Conservation (phyloP, 352 stramenopile species). For the Phytophthora multivora region DNA sequence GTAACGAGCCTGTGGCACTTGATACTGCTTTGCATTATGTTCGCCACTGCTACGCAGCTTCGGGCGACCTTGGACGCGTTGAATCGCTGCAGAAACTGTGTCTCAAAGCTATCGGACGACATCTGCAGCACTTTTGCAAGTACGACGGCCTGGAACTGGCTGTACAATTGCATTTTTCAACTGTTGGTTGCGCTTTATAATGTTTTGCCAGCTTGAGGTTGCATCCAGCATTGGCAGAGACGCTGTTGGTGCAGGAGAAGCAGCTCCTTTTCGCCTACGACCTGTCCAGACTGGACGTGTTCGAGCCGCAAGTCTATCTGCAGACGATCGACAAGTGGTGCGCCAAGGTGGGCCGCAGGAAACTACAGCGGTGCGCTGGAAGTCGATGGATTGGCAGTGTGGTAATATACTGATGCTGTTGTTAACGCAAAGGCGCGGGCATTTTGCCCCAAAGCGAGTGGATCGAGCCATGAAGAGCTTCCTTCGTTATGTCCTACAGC, state of each 20-base stretch:
- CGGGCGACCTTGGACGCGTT: slow-evolving; percentile 1
- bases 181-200: background rate
- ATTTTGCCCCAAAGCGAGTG: slow-evolving; percentile 7
- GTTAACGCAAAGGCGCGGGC: background rate
- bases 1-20: background rate
- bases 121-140: slow-evolving; percentile 42
- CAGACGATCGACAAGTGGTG: slow-evolving; percentile 22
- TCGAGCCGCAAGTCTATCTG: slow-evolving; percentile 33
- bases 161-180: background rate
- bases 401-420: background rate
- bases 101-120: slow-evolving; percentile 29
- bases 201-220: slow-evolving; percentile 1
- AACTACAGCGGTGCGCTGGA: background rate
- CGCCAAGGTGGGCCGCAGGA: slow-evolving; percentile 9
- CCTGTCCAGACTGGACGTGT: slow-evolving; percentile 35
- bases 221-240: slow-evolving; percentile 8
- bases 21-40: background rate
- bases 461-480: slow-evolving; percentile 13
- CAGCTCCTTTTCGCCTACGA: slow-evolving; percentile 34
- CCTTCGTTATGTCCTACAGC: slow-evolving; percentile 18
- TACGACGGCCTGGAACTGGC: slow-evolving; percentile 1
- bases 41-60: background rate
- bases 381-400: background rate
- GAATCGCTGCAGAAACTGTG: slow-evolving; percentile 40
- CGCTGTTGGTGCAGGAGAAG: slow-evolving; percentile 23